These are phyloP conservation scores for Bathelium albidoporum DNA, from an alignment of 495 filamentous ascomycete genomes.

Conservation along the genomic window DNA sequence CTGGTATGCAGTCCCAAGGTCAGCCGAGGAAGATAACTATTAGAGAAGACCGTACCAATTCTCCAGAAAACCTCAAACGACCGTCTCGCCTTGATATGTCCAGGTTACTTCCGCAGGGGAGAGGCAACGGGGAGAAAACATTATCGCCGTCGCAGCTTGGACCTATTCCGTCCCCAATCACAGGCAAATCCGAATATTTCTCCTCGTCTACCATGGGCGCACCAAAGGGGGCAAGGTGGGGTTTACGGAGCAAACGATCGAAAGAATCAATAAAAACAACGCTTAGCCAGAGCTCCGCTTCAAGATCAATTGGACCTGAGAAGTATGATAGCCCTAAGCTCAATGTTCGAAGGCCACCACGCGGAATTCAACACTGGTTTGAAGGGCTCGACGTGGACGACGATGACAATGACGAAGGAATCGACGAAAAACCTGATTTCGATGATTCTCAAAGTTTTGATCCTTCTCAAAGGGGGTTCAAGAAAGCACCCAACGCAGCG, in stretches of 20 bases:
- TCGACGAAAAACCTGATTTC: background rate
- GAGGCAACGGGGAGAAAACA: background rate
- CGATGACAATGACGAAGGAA: conserved; percentile 24
- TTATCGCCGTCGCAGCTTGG: conserved; percentile 25
- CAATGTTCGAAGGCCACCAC: conserved; percentile 30
- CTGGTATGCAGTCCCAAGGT: conserved; percentile 9
- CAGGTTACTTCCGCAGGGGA: conserved; percentile 26
- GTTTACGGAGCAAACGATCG: conserved; percentile 15
- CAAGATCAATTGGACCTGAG: conserved; percentile 23
- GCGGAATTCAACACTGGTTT: conserved; percentile 36
- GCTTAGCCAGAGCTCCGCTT: background rate
- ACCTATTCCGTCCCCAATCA: conserved; percentile 22
- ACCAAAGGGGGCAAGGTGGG: conserved; percentile 4
- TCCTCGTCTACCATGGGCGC: conserved; percentile 14
- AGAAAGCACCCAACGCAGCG: background rate
- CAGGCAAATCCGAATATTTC: conserved; percentile 22
- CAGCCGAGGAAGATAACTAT: conserved; percentile 7
- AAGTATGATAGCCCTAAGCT: conserved; percentile 30
- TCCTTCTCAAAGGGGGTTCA: background rate
- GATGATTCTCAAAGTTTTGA: background rate
- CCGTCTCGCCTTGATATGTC: conserved; percentile 27
- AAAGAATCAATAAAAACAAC: conserved; percentile 9
- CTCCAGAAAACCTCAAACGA: conserved; percentile 17
- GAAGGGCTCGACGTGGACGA: conserved; percentile 31
- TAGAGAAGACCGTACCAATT: background rate